A percentile compares a stretch with the other conserved stretches of the same genome.
These are phyloP conservation scores for Phytophthora fragariae DNA, from an alignment of 352 stramenopile genomes.

Conservation along the genomic window DNA sequence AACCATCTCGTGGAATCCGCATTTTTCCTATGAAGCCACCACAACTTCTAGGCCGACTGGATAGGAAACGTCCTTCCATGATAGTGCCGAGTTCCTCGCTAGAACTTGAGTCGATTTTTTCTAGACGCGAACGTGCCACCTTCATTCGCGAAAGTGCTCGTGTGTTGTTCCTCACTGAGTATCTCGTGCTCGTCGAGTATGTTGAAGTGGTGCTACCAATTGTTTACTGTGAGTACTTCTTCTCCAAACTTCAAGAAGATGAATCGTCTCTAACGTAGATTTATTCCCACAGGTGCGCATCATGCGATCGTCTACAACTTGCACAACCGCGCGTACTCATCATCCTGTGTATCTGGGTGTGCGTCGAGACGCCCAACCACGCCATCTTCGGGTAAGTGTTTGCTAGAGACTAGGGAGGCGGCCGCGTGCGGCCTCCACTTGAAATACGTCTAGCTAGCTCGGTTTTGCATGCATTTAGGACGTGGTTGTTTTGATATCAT, in stretches of 20 bases:
- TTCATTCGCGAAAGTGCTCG: background rate
- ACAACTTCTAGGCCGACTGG: no score
- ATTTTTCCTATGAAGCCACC: background rate
- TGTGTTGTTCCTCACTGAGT: background rate
- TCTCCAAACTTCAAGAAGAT: background rate
- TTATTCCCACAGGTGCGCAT: background rate
- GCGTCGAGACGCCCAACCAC: no score
- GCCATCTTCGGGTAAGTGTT: no score
- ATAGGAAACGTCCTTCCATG: background rate
- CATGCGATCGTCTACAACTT: conserved; percentile 1
- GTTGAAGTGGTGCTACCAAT: background rate
- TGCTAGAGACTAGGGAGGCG: no score
- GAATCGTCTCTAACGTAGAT: background rate
- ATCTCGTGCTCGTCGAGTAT: background rate
- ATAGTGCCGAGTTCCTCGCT: background rate
- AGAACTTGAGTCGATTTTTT: background rate
- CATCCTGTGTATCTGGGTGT: no score
- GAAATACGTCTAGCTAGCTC: no score
- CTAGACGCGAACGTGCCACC: background rate
- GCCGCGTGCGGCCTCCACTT: no score
- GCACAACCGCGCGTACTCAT: conserved; percentile 1
- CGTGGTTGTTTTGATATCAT: no score
- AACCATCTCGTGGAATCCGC: background rate
- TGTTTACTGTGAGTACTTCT: background rate
- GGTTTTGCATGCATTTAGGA: no score